A percentile compares a stretch with the other conserved stretches of the same genome.
These are phyloP conservation scores for Cyclospora cayetanensis DNA, from an alignment of 169 alveolate genomes.

Conservation along the genomic window DNA sequence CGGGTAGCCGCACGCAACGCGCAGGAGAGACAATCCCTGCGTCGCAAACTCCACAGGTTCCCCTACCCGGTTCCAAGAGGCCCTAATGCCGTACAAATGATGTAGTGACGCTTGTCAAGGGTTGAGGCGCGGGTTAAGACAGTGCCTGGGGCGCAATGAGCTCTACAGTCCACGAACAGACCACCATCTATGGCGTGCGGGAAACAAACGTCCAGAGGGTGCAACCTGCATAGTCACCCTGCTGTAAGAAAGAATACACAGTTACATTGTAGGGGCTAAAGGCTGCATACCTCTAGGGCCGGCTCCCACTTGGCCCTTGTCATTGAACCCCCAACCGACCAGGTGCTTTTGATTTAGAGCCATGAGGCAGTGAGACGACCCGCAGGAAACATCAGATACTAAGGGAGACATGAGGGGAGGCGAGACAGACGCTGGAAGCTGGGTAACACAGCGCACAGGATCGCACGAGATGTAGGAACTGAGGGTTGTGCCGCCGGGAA, in stretches of 20 bases:
- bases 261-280: neutral
- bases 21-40: constrained; percentile 12
- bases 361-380: constrained; percentile 46
- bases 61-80: no score
- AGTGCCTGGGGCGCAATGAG: no score
- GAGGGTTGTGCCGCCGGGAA: no score
- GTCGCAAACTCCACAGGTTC: neutral
- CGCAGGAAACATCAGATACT: constrained; percentile 39
- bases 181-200: no score
- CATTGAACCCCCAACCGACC: constrained; percentile 55
- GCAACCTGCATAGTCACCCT: no score
- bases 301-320: constrained; percentile 61
- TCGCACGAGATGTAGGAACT: no score
- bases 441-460: neutral
- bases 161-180: no score
- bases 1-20: constrained; percentile 18
- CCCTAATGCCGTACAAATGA: no score
- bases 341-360: neutral
- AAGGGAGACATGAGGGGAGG: neutral
- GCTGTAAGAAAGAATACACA: no score
- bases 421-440: constrained; percentile 25
- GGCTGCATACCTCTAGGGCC: constrained; percentile 45
- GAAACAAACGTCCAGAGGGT: no score
- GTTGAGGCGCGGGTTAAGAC: no score
- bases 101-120: no score